Conservation (phyloP, 2,329 filamentous ascomycete genomes). For the Phyllosticta citrichinensis region DNA sequence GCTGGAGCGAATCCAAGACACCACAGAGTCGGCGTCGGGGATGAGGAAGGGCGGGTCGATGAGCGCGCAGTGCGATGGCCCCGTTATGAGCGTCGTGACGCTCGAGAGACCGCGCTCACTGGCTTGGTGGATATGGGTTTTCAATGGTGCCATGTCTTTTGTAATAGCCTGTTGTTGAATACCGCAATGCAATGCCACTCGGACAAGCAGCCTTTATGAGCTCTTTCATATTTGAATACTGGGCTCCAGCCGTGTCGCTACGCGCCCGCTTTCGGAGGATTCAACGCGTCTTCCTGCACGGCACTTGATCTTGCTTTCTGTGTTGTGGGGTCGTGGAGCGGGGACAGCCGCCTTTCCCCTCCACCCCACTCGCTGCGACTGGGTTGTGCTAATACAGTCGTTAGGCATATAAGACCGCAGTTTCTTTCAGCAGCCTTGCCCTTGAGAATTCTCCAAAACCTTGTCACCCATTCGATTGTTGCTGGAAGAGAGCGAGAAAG, state of each 20-base stretch:
- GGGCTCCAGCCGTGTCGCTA: neutral
- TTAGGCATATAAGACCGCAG: neutral
- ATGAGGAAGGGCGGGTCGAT: slow-evolving; percentile 26
- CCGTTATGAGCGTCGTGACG: slow-evolving; percentile 20
- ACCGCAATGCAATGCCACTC: no score
- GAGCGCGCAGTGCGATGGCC: slow-evolving; percentile 12
- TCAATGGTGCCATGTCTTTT: neutral
- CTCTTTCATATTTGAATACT: neutral
- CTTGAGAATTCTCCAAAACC: neutral
- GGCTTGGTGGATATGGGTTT: slow-evolving; percentile 8
- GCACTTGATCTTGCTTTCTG: neutral
- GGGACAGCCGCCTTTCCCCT: neutral
- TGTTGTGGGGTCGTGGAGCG: neutral
- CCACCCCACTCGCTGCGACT: neutral
- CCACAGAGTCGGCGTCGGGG: slow-evolving; percentile 20
- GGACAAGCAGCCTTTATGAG: neutral
- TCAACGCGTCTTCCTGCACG: neutral
- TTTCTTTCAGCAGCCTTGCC: neutral
- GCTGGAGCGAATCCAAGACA: slow-evolving; percentile 19
- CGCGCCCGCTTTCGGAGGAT: neutral
- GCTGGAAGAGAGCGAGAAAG: no score
- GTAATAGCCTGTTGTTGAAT: neutral
- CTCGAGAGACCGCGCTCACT: slow-evolving; percentile 20
- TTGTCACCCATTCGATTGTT: no score
- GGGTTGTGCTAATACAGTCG: neutral